Evolutionary conservation across 352 stramenopile species (phyloP), one percentile per base, ranked within the genome.

Genomic region (Saprolegnia diclina): DNA sequence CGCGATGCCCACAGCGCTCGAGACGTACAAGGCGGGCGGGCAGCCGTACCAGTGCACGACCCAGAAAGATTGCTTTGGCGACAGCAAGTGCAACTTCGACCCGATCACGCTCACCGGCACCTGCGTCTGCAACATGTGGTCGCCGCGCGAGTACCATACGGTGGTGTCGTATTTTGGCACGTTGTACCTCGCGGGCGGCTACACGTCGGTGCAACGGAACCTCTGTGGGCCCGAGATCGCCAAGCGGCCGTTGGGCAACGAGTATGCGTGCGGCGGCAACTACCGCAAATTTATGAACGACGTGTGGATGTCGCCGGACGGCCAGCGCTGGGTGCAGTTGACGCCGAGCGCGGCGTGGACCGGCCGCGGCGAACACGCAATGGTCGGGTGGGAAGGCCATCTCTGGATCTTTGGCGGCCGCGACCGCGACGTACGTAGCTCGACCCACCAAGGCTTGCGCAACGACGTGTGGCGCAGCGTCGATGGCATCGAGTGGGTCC

Each of bases 121-220:
- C 42, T 91, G 83, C 46, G 74, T 82, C 3, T 91, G 83, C 74
- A 85, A 87, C 32, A 88, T 92, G 77, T 92, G 84, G 82, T 87
- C 79, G 4, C 79, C 84, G 11, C 81, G 84, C 29, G 84, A 92
- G 73, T 85, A 84, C 65, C 83, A 91, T 64, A 80, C 81, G 0
- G 79, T 90, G 6, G 70, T 66, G 6, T 55, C 86, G 22, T 76
- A 84, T 65, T 72, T 77, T 4, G 55, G 71, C 16, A 71, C 56
- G 14, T 65, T 92, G 22, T 92, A 78, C 22, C 56, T 92, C 19
- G 82, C 78, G 6, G 83, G 83, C 14, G 83, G 83, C 13, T 91
- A 90, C 67, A 81, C 82, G 32, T 56, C 78, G 40, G 71, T 91
- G 19, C 77, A 89, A 57, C 74, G 83, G 18, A 79, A 79, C 21